Conservation (phyloP, 225 moss, liverwort and hornwort species). For the Anthoceros angustus region DNA sequence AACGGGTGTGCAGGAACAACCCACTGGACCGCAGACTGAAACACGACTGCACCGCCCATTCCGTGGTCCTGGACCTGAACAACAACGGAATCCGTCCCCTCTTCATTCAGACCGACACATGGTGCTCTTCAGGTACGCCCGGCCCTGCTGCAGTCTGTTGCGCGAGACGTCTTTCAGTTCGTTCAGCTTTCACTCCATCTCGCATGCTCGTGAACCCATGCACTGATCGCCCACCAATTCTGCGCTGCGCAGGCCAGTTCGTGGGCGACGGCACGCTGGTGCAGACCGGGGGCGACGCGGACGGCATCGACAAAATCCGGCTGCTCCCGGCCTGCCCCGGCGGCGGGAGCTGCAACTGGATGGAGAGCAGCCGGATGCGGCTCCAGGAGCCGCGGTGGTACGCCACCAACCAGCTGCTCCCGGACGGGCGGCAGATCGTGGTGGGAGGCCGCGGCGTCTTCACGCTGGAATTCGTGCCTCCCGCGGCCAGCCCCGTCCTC, state of each 20-base stretch:
- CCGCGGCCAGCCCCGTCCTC: slow-evolving; percentile 21
- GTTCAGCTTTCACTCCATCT: too few relatives aligned
- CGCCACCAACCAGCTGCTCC: slow-evolving; percentile 26
- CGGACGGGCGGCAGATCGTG: slow-evolving; percentile 22
- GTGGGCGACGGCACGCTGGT: slow-evolving; percentile 15
- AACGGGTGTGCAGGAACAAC: slow-evolving; percentile 22
- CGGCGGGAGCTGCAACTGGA: slow-evolving; percentile 23
- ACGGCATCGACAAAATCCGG: slow-evolving; percentile 20
- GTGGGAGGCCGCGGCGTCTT: slow-evolving; percentile 27
- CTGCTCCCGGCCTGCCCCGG: slow-evolving; percentile 12
- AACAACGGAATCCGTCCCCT: slow-evolving; percentile 18
- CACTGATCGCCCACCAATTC: too few relatives aligned
- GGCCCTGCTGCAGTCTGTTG: too few relatives aligned
- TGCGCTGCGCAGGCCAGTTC: slow-evolving; percentile 13
- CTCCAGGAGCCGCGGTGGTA: slow-evolving; percentile 24
- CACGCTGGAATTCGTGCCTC: slow-evolving; percentile 15
- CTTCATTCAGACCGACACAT: slow-evolving; percentile 26
- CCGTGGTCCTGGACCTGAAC: slow-evolving; percentile 21
- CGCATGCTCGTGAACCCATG: too few relatives aligned
- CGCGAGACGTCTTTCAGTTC: too few relatives aligned
- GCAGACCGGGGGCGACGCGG: slow-evolving; percentile 24
- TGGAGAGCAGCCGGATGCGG: slow-evolving; percentile 14
- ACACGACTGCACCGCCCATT: slow-evolving; percentile 27
- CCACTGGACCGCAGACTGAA: slow-evolving; percentile 16
- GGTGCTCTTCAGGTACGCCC: slow-evolving; percentile 33